A percentile compares a stretch with the other conserved stretches of the same genome.
phyloP scores from a whole-genome alignment of 352 stramenopile species.

The Phytophthora quininea region DNA sequence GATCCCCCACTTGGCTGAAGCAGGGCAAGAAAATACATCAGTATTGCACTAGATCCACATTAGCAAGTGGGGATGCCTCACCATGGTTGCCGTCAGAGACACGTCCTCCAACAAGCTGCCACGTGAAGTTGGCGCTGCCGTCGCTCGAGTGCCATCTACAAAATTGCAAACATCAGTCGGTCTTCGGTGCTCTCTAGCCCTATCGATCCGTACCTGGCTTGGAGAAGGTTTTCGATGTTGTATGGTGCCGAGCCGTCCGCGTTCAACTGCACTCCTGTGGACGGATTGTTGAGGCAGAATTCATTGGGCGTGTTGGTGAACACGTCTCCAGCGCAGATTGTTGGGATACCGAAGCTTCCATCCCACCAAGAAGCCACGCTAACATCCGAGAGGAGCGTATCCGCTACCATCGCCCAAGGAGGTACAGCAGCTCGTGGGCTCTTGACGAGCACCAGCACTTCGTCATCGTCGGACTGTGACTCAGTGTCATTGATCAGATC shows the following conservation, averaged over 20 bases:
- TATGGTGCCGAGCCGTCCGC: conserved; percentile 58
- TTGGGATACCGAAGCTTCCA: conserved; percentile 69
- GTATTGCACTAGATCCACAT: neutral
- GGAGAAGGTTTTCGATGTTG: conserved; percentile 83
- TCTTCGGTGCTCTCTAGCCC: neutral
- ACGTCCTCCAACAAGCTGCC: conserved; percentile 66
- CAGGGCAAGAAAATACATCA: conserved; percentile 4
- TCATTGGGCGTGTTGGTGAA: conserved; percentile 44
- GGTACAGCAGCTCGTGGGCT: conserved; percentile 57
- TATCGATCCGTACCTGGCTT: conserved; percentile 49
- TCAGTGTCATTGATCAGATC: neutral
- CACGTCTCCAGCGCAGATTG: conserved; percentile 72
- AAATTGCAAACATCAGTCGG: neutral
- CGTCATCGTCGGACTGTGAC: conserved; percentile 8
- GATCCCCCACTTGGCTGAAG: conserved; percentile 71
- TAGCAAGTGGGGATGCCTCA: conserved; percentile 15
- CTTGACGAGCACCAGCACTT: conserved; percentile 63
- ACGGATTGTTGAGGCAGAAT: conserved; percentile 66
- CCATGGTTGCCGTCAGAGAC: conserved; percentile 67
- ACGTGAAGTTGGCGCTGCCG: conserved; percentile 50
- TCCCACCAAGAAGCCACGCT: conserved; percentile 87
- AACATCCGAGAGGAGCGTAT: conserved; percentile 60
- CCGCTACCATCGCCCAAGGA: conserved; percentile 68
- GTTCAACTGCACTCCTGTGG: conserved; percentile 42
- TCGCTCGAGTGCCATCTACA: conserved; percentile 43